phyloP scores from a whole-genome alignment of 208 protist species.

The Acanthamoeba lenticulata region DNA sequence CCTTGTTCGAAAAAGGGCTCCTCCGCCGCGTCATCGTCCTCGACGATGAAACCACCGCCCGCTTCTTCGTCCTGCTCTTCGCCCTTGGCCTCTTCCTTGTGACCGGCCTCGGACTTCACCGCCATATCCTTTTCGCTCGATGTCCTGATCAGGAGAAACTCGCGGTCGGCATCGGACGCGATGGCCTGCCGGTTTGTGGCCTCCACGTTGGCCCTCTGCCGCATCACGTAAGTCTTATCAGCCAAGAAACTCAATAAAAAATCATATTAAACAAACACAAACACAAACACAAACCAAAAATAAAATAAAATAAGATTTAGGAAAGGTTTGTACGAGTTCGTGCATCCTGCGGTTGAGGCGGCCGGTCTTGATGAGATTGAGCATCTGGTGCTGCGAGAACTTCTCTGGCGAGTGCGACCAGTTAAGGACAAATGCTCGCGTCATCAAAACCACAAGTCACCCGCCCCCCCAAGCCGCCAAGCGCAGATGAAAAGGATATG shows the following conservation, averaged over 20 bases:
- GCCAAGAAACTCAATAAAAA: no score
- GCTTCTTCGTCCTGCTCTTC: no score
- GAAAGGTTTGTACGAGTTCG: not conserved
- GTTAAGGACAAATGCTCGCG: not conserved
- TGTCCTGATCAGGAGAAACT: slow-evolving; percentile 9
- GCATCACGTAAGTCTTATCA: no score
- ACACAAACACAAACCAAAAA: no score
- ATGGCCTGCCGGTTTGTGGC: not conserved
- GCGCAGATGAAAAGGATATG: not conserved
- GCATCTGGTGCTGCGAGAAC: slow-evolving; percentile 8
- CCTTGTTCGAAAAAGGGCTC: no score
- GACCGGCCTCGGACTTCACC: no score
- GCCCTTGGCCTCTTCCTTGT: no score
- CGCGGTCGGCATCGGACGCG: not conserved
- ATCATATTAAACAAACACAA: no score
- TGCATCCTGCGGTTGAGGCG: not conserved
- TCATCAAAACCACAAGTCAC: not conserved
- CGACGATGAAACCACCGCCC: no score
- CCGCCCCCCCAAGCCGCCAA: no score
- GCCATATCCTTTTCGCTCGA: not conserved
- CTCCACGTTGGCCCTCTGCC: not conserved
- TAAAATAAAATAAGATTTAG: not conserved
- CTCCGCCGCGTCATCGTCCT: no score
- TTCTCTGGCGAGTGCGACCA: slow-evolving; percentile 2
- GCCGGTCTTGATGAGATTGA: slow-evolving; percentile 4